A percentile compares a stretch with the other conserved stretches of the same genome.
Conservation (phyloP, 176 grass and related monocot species). For the Oryza rufipogon region DNA sequence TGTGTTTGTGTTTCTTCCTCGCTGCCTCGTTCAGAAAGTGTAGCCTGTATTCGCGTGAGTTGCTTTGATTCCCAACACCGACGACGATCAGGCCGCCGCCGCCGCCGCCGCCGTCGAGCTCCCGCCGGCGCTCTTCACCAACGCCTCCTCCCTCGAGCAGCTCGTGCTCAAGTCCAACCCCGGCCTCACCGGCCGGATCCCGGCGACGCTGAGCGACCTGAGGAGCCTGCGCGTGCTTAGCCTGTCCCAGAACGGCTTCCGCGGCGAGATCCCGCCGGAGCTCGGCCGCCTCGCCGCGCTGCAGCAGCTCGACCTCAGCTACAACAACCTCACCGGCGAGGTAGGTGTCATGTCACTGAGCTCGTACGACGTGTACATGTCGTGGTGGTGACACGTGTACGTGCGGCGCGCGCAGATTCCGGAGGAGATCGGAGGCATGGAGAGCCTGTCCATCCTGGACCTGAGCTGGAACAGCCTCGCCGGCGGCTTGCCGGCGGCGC, state of each 20-base stretch:
- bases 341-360: constrained; percentile 18
- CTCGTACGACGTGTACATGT: background rate
- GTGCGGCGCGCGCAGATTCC: constrained; percentile 16
- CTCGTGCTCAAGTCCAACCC: constrained; percentile 77
- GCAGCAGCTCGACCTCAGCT: constrained; percentile 83
- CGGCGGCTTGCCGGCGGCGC: constrained; percentile 47
- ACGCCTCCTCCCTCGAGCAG: constrained; percentile 59
- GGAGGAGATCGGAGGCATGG: constrained; percentile 55
- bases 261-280: constrained; percentile 59
- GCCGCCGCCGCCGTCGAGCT: constrained; percentile 35
- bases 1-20: too few relatives aligned
- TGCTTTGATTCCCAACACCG: background rate
- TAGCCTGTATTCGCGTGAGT: too few relatives aligned
- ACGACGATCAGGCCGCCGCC: background rate
- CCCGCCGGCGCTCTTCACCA: constrained; percentile 60
- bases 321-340: constrained; percentile 67
- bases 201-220: constrained; percentile 43
- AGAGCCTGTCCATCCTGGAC: constrained; percentile 75
- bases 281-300: constrained; percentile 48
- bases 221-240: constrained; percentile 60
- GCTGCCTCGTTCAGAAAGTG: too few relatives aligned
- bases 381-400: background rate
- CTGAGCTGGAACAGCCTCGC: constrained; percentile 70
- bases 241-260: constrained; percentile 72
- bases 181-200: constrained; percentile 55